Evolutionary conservation across 768 basidiomycete species (phyloP), one percentile per base, ranked within the genome.

Genomic region (Myochromella boudieri): DNA sequence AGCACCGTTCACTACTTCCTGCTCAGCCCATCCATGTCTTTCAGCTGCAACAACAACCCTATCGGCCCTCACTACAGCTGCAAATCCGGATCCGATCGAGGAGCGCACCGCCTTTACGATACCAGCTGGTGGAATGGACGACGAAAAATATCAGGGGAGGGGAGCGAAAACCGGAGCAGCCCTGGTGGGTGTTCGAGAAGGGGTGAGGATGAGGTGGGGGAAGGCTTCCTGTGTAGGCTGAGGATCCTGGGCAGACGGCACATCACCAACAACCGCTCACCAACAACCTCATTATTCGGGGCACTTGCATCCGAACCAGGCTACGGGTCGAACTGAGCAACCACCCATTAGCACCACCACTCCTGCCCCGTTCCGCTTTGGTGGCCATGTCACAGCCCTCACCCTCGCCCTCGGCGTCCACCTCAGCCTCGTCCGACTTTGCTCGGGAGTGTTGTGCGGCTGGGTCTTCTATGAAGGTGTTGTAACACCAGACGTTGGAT

Each of bases 181-280:
- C n/a, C n/a, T n/a, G n/a, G n/a, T n/a, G n/a, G n/a, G n/a, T n/a
- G n/a, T n/a, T n/a, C n/a, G n/a, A n/a, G n/a, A n/a, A n/a, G n/a
- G n/a, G n/a, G n/a, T n/a, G n/a, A n/a, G n/a, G n/a, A n/a, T n/a
- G n/a, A n/a, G n/a, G n/a, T n/a, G n/a, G n/a, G n/a, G n/a, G n/a
- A n/a, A 22, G 42, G 31, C 26, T 48, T 40, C 51, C 46, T 25
- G 24, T 12, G 27, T 65, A 63, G 58, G 48, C 59, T 2, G 50
- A 54, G n/a, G 61, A 65, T 39, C 64, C 66, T 4, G 60, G 60
- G 20, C 59, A 49, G 32, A 46, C 38, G 22, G 47, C 39, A 32
- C 51, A 37, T 17, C 24, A 14, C 14, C 48, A 37, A 25, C 21
- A 3, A 22, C 49, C 45, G 17, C n/a, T n/a, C n/a, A n/a, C n/a